A percentile compares a stretch with the other conserved stretches of the same genome.
Conservation (phyloP, 2,329 filamentous ascomycete genomes). For the Scedosporium dehoogii region DNA sequence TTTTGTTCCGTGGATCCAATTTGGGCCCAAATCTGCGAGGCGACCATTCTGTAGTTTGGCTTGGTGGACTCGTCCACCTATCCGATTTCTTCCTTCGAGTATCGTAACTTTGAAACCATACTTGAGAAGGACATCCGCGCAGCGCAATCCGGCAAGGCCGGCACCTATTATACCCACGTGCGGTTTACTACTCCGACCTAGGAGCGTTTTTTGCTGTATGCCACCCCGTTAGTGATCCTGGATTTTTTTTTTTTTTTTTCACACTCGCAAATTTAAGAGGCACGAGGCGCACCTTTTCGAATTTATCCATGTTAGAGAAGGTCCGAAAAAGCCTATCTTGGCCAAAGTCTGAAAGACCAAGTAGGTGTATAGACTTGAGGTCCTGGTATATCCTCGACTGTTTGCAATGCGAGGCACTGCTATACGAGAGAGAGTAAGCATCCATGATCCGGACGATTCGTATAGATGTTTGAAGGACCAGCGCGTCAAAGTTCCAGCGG, state of each 20-base stretch:
- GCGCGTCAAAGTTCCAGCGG: neutral
- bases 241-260: neutral
- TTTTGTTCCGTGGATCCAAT: slow-evolving; percentile 69
- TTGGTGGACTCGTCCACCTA: slow-evolving; percentile 56
- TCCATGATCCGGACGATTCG: slow-evolving; percentile 27
- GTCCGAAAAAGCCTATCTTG: slow-evolving; percentile 19
- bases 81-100: slow-evolving; percentile 55
- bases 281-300: slow-evolving; percentile 24
- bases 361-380: slow-evolving; percentile 29
- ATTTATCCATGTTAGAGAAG: slow-evolving; percentile 20
- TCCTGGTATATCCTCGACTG: slow-evolving; percentile 41
- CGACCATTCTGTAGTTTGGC: slow-evolving; percentile 35
- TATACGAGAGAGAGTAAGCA: slow-evolving; percentile 40
- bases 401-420: slow-evolving; percentile 30
- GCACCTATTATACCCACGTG: slow-evolving; percentile 61
- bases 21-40: slow-evolving; percentile 55
- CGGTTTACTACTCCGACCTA: neutral
- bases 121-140: slow-evolving; percentile 56
- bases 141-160: slow-evolving; percentile 60
- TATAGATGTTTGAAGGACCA: neutral
- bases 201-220: neutral
- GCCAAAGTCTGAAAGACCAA: slow-evolving; percentile 22
- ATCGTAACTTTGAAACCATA: slow-evolving; percentile 59
- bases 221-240: neutral
- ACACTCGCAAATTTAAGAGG: slow-evolving; percentile 6